These are phyloP conservation scores for Syzygium syzygioides DNA, from an alignment of 441 rosid genomes.

Conservation along the genomic window DNA sequence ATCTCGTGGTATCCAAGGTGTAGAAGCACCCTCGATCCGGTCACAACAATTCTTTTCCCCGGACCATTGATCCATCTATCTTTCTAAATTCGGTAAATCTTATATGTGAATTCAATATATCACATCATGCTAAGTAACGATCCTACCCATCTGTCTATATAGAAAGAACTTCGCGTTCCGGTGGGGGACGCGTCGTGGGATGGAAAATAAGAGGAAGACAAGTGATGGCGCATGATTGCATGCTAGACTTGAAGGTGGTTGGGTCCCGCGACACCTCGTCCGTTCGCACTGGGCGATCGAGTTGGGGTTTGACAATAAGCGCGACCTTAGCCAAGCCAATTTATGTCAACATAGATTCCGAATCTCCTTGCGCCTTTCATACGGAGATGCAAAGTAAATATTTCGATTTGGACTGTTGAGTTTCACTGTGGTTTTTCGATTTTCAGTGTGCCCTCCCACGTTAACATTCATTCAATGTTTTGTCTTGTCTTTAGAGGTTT, in stretches of 20 bases:
- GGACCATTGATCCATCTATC: accelerated
- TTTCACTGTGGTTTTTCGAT: background rate
- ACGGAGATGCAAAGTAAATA: background rate
- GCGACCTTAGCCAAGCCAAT: background rate
- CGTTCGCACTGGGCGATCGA: background rate
- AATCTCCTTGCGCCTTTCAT: background rate
- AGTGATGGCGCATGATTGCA: background rate
- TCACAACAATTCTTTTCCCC: accelerated
- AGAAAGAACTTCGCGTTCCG: background rate
- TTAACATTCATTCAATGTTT: background rate
- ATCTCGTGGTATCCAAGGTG: too few relatives aligned
- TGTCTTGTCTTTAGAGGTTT: background rate
- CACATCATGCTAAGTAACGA: background rate
- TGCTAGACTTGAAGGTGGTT: background rate
- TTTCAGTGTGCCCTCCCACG: background rate
- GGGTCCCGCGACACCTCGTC: background rate
- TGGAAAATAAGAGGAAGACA: background rate
- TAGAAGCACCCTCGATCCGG: background rate
- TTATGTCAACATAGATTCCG: background rate
- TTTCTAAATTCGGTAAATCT: background rate
- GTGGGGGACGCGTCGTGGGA: background rate
- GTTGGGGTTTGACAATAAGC: background rate
- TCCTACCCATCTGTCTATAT: background rate
- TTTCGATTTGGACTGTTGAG: background rate
- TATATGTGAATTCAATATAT: background rate